Conservation (phyloP, 768 basidiomycete species). For the Tricholoma matsutake region DNA sequence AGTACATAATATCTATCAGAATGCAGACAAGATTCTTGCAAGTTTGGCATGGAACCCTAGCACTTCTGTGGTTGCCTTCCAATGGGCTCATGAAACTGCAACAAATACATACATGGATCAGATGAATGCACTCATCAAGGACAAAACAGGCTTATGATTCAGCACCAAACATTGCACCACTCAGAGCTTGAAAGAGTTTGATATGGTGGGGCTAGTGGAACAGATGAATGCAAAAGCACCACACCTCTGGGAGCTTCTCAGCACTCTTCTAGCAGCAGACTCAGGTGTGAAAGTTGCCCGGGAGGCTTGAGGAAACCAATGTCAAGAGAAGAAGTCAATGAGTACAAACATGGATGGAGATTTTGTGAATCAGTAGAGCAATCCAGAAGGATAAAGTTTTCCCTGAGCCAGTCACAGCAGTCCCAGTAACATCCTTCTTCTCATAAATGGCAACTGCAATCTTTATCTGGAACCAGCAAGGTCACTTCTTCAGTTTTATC, state of each 20-base stretch:
- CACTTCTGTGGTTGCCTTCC: neutral
- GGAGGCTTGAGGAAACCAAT: neutral
- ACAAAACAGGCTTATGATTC: neutral
- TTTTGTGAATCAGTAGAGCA: neutral
- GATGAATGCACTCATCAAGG: neutral
- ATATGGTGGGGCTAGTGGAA: neutral
- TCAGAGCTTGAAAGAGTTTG: neutral
- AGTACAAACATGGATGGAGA: neutral
- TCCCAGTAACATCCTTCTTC: conserved; percentile 9
- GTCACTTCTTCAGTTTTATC: conserved; percentile 14
- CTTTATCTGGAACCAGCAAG: conserved; percentile 11
- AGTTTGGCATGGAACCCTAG: neutral
- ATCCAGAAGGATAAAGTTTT: neutral
- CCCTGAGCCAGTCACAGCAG: conserved; percentile 1
- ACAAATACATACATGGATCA: neutral
- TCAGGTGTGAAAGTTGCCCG: neutral
- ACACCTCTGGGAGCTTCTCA: neutral
- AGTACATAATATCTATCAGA: neutral
- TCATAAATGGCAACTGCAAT: conserved; percentile 1
- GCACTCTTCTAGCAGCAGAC: neutral
- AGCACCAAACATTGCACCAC: neutral
- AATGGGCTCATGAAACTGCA: neutral
- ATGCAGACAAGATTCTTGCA: neutral
- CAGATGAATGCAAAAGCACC: neutral
- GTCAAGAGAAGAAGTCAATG: neutral